phyloP scores from a whole-genome alignment of 2,329 filamentous ascomycete species.

The Pseudogymnoascus sp. region DNA sequence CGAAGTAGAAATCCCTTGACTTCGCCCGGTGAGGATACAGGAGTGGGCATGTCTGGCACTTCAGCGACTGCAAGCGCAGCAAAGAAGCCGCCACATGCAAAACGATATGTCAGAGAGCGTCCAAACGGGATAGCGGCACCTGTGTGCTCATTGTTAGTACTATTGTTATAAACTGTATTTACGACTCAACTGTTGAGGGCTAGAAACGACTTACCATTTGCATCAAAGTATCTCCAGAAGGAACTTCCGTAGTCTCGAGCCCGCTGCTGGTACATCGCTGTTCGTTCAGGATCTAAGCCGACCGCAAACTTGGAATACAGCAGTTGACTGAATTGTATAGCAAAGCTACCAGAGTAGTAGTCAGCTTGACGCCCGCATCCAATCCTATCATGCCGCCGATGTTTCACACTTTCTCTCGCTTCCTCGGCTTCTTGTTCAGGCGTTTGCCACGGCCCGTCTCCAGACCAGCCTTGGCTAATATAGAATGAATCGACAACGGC shows the following conservation, averaged over 20 bases:
- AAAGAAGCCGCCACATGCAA: conserved; percentile 40
- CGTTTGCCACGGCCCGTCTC: conserved; percentile 35
- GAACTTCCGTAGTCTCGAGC: conserved; percentile 33
- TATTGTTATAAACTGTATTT: background rate
- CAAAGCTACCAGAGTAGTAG: conserved; percentile 46
- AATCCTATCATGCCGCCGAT: background rate
- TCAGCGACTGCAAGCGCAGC: conserved; percentile 36
- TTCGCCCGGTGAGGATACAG: conserved; percentile 31
- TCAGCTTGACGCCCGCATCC: conserved; percentile 32
- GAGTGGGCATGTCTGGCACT: conserved; percentile 29
- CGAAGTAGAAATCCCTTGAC: conserved; percentile 42
- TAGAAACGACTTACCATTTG: conserved; percentile 27
- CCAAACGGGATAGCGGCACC: conserved; percentile 43
- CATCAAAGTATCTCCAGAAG: conserved; percentile 41
- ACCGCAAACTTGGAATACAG: conserved; percentile 35
- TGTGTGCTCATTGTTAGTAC: conserved; percentile 17
- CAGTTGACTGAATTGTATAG: conserved; percentile 42
- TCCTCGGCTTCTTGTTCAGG: conserved; percentile 21
- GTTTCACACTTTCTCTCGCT: background rate
- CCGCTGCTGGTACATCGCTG: conserved; percentile 29
- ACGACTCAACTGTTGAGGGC: background rate
- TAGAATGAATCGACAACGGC: conserved; percentile 37
- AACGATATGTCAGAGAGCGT: conserved; percentile 41
- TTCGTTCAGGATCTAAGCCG: conserved; percentile 32
- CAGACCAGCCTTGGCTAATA: conserved; percentile 37